Evolutionary conservation across 75 land plant species (phyloP).

Genomic region (Larix kaempferi): DNA sequence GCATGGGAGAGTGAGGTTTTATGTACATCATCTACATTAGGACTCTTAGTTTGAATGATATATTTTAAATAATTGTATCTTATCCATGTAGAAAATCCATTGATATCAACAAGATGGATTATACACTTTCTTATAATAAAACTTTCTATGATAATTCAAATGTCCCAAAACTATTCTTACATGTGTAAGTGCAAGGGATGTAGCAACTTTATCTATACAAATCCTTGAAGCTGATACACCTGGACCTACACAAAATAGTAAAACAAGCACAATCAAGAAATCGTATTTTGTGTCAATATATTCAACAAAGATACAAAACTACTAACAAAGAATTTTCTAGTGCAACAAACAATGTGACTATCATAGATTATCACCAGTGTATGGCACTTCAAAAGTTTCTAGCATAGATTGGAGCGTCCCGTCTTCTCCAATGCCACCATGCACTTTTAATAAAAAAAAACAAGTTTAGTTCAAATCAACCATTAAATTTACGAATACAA

Average conservation of each 20-base stretch:
- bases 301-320: background rate
- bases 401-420: constrained; percentile 79
- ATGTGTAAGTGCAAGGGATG: constrained; percentile 64
- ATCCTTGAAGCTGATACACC: constrained; percentile 55
- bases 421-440: constrained; percentile 92
- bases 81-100: background rate
- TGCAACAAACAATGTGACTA: background rate
- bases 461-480: background rate
- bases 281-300: background rate
- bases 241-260: constrained; percentile 46
- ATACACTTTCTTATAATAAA: background rate
- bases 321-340: background rate
- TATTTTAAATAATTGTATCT: background rate
- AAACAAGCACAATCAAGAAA: background rate
- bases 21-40: background rate
- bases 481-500: background rate
- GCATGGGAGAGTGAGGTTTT: background rate
- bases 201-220: constrained; percentile 84
- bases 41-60: background rate
- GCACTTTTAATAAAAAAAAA: constrained; percentile 40
- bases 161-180: constrained; percentile 23
- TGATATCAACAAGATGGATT: background rate
- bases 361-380: constrained; percentile 48
- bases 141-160: background rate
- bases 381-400: constrained; percentile 61